A percentile compares a stretch with the other conserved stretches of the same genome.
phyloP scores from a whole-genome alignment of 1,284 basidiomycete genomes.

The Mycena citricolor region DNA sequence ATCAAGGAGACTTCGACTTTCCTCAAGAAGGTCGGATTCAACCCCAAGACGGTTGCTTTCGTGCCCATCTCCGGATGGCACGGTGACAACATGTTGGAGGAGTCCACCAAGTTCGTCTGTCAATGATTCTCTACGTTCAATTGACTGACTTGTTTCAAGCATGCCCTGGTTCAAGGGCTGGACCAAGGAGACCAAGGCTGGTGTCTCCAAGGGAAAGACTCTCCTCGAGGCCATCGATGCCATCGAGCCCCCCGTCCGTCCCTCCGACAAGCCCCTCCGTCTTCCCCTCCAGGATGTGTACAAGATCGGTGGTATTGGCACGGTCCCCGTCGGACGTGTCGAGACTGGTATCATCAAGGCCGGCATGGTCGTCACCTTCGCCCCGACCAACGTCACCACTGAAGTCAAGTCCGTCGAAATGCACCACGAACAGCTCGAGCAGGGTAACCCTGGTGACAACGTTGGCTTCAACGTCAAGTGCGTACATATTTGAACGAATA shows the following conservation, averaged over 20 bases:
- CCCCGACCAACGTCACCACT: conserved; percentile 97
- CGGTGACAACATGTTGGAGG: conserved; percentile 99
- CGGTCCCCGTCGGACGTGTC: conserved; percentile 99
- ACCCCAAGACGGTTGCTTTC: conserved; percentile 98
- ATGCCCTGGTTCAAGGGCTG: conserved; percentile 99
- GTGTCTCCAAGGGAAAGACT: conserved; percentile 95
- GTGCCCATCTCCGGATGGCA: conserved; percentile 99
- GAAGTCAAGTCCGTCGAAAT: conserved; percentile 99
- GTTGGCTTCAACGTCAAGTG: conserved; percentile 98
- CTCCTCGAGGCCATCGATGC: conserved; percentile 99
- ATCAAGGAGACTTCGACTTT: conserved; percentile 99
- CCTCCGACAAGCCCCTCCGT: conserved; percentile 99
- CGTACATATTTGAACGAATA: conserved; percentile 28
- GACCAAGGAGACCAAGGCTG: conserved; percentile 93
- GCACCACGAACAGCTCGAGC: conserved; percentile 99
- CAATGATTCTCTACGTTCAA: conserved; percentile 7
- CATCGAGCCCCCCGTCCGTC: conserved; percentile 96
- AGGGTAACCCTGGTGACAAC: conserved; percentile 98
- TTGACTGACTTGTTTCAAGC: conserved; percentile 45
- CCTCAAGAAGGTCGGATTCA: conserved; percentile 99
- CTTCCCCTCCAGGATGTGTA: conserved; percentile 99
- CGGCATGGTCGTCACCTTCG: conserved; percentile 98
- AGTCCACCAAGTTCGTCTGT: conserved; percentile 78
- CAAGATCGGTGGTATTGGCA: conserved; percentile 99
- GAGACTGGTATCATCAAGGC: conserved; percentile 99